These are phyloP conservation scores for Xylaria palmicola DNA, from an alignment of 495 filamentous ascomycete genomes.

Conservation along the genomic window DNA sequence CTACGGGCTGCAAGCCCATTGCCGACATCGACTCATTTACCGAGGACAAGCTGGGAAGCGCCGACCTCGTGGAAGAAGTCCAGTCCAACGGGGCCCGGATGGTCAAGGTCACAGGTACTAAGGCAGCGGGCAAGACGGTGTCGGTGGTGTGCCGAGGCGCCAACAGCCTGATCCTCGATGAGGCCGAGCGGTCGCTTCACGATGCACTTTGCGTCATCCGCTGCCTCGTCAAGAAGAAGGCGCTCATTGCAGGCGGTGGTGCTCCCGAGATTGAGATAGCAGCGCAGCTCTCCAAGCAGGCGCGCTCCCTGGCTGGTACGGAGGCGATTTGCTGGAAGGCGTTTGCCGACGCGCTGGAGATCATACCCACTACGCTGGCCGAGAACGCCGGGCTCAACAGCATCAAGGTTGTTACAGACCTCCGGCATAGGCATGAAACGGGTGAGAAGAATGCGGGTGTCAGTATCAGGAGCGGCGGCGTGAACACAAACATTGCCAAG, in stretches of 20 bases:
- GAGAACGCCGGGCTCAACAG: slow-evolving; percentile 97
- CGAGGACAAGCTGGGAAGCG: slow-evolving; percentile 96
- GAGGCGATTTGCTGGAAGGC: slow-evolving; percentile 98
- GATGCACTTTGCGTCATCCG: slow-evolving; percentile 97
- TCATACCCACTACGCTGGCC: slow-evolving; percentile 92
- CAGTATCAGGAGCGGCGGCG: slow-evolving; percentile 94
- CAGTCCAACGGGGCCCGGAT: slow-evolving; percentile 83
- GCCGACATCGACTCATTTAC: slow-evolving; percentile 98
- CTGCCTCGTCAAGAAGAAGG: slow-evolving; percentile 98
- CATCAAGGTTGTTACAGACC: slow-evolving; percentile 97
- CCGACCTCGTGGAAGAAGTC: slow-evolving; percentile 90
- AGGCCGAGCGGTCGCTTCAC: slow-evolving; percentile 93
- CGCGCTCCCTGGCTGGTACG: slow-evolving; percentile 81
- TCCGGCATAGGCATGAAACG: slow-evolving; percentile 88
- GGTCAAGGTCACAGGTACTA: slow-evolving; percentile 92
- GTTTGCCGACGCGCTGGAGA: slow-evolving; percentile 96
- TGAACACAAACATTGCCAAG: slow-evolving; percentile 90
- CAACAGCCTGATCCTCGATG: slow-evolving; percentile 91
- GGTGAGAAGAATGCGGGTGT: slow-evolving; percentile 96
- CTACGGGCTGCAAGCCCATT: slow-evolving; percentile 96
- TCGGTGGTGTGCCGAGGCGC: slow-evolving; percentile 92
- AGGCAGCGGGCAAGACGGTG: slow-evolving; percentile 77
- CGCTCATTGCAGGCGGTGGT: slow-evolving; percentile 92
- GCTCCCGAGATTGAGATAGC: slow-evolving; percentile 95
- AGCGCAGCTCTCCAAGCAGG: slow-evolving; percentile 71